These are phyloP conservation scores for Solioccasus polychromus DNA, from an alignment of 768 basidiomycete genomes.

Conservation along the genomic window DNA sequence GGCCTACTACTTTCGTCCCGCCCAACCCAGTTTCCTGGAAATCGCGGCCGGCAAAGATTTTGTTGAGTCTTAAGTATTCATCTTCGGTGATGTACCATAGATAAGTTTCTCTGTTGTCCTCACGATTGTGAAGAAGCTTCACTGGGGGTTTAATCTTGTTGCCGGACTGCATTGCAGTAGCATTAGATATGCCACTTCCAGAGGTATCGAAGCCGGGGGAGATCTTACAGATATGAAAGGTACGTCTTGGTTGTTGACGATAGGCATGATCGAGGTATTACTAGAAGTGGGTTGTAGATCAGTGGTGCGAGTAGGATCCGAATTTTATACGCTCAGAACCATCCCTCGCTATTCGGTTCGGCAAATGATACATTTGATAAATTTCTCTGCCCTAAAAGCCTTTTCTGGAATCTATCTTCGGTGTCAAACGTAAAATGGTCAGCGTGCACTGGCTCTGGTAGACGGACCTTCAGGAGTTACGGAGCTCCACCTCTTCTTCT, in stretches of 20 bases:
- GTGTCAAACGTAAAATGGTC: no score
- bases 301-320: no score
- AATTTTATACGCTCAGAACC: no score
- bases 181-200: background rate
- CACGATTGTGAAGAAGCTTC: background rate
- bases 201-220: background rate
- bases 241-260: conserved; percentile 5
- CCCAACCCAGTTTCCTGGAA: conserved; percentile 14
- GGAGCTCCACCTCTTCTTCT: no score
- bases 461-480: no score
- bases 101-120: background rate
- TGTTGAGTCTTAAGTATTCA: conserved; percentile 15
- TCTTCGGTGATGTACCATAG: conserved; percentile 20
- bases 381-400: no score
- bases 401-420: no score
- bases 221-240: conserved; percentile 7
- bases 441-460: no score
- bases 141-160: conserved; percentile 11
- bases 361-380: no score
- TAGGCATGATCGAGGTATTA: conserved; percentile 7
- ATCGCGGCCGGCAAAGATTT: conserved; percentile 10
- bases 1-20: conserved; percentile 12
- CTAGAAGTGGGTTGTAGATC: no score
- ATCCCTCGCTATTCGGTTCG: no score
- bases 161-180: background rate